phyloP scores from a whole-genome alignment of 371 early-diverging fungal genomes.

The Rhizomucor pusillus region DNA sequence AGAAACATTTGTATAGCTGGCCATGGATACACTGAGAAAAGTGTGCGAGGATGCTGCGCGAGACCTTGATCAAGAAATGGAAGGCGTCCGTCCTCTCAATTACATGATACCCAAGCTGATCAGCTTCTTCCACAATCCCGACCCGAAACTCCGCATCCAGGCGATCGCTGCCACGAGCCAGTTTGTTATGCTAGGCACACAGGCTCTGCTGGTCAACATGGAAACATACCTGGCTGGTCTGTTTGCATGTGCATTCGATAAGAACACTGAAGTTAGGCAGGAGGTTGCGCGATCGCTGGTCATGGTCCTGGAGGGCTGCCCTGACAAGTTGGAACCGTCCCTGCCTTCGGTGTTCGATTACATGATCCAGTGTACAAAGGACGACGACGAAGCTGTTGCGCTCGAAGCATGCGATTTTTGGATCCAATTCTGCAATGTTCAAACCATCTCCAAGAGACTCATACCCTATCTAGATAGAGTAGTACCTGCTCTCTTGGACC shows the following conservation, averaged over 20 bases:
- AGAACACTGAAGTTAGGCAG: conserved; percentile 71
- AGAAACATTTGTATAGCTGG: conserved; percentile 51
- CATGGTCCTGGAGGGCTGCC: conserved; percentile 76
- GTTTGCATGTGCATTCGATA: conserved; percentile 72
- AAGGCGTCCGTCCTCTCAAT: conserved; percentile 67
- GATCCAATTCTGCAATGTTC: conserved; percentile 79
- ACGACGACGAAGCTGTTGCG: conserved; percentile 79
- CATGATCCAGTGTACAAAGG: conserved; percentile 87
- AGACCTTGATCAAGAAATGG: conserved; percentile 71
- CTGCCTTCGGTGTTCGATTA: conserved; percentile 80
- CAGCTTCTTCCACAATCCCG: conserved; percentile 67
- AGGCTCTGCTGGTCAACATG: conserved; percentile 62
- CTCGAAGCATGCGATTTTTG: conserved; percentile 97
- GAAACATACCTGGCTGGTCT: conserved; percentile 74
- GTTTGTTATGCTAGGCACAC: conserved; percentile 66
- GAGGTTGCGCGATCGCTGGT: conserved; percentile 89
- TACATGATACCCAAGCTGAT: conserved; percentile 82
- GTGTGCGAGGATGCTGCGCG: conserved; percentile 88
- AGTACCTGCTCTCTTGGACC: conserved; percentile 80
- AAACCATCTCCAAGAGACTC: conserved; percentile 66
- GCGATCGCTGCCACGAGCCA: conserved; percentile 80
- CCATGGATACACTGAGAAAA: conserved; percentile 81
- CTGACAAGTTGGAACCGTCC: conserved; percentile 76
- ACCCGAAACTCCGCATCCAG: conserved; percentile 64
- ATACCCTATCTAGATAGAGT: conserved; percentile 72